phyloP scores from a whole-genome alignment of 495 filamentous ascomycete species.

The Aspergillus mulundensis region DNA sequence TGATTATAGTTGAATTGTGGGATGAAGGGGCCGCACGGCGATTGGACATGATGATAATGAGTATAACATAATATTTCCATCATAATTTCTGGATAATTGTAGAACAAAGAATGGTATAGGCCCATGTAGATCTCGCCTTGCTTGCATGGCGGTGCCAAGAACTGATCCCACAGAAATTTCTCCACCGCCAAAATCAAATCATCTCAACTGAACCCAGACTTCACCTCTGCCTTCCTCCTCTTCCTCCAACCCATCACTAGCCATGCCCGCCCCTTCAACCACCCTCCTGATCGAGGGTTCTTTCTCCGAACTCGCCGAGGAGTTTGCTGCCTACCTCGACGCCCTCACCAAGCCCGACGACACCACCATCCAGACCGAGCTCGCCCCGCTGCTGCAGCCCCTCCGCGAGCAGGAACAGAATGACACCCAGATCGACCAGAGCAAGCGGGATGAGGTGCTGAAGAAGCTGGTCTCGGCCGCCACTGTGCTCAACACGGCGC shows the following conservation, averaged over 20 bases:
- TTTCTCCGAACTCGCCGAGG: slow-evolving; percentile 82
- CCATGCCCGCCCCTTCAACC: slow-evolving; percentile 51
- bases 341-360: slow-evolving; percentile 51
- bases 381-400: slow-evolving; percentile 66
- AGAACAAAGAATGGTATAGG: background rate
- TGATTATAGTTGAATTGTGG: background rate
- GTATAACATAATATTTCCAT: background rate
- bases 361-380: slow-evolving; percentile 61
- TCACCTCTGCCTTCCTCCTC: slow-evolving; percentile 18
- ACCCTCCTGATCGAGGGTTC: slow-evolving; percentile 85
- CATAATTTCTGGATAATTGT: slow-evolving; percentile 34
- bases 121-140: background rate
- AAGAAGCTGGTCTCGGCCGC: slow-evolving; percentile 82
- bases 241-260: slow-evolving; percentile 22
- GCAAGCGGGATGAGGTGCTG: slow-evolving; percentile 78
- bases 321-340: slow-evolving; percentile 82
- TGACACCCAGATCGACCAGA: slow-evolving; percentile 41
- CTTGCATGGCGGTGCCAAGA: slow-evolving; percentile 32
- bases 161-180: slow-evolving; percentile 49
- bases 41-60: slow-evolving; percentile 9
- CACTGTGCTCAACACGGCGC: slow-evolving; percentile 66
- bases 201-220: slow-evolving; percentile 21
- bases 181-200: slow-evolving; percentile 38
- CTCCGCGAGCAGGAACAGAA: slow-evolving; percentile 47
- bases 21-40: background rate